Percentiles rank a stretch among this genome's conserved stretches.
Evolutionary conservation across 2,329 filamentous ascomycete species (phyloP).

Genomic region (Aspergillus phoenicis): DNA sequence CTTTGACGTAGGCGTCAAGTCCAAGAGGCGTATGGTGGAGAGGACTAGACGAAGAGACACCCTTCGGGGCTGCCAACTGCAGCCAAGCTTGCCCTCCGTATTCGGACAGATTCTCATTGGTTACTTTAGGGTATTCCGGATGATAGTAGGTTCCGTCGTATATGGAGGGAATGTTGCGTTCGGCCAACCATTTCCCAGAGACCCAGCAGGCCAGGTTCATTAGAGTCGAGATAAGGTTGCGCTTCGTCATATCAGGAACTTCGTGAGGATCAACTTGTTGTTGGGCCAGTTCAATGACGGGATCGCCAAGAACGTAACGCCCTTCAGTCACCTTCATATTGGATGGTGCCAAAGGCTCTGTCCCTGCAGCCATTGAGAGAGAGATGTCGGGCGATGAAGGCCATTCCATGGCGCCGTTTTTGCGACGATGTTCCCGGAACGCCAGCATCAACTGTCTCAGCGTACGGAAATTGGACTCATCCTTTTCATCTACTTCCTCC

Average conservation of each 20-base stretch:
- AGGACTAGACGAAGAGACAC: conserved; percentile 50
- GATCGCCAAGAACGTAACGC: conserved; percentile 45
- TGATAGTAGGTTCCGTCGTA: conserved; percentile 43
- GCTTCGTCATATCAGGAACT: conserved; percentile 40
- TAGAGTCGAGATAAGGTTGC: conserved; percentile 47
- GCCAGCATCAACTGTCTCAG: conserved; percentile 43
- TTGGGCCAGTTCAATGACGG: conserved; percentile 41
- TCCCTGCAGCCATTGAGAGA: conserved; percentile 32
- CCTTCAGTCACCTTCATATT: conserved; percentile 33
- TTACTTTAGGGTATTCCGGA: conserved; percentile 44
- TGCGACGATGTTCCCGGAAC: conserved; percentile 38
- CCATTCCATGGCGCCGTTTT: conserved; percentile 45
- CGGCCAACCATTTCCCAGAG: conserved; percentile 38
- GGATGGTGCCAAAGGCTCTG: conserved; percentile 27
- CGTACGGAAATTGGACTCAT: conserved; percentile 38
- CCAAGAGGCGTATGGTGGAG: conserved; percentile 55
- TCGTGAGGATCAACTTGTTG: conserved; percentile 39
- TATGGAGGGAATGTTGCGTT: conserved; percentile 40
- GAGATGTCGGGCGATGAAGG: conserved; percentile 20
- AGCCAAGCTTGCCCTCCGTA: conserved; percentile 47
- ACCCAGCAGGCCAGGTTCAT: conserved; percentile 59
- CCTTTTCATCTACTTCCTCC: conserved; percentile 34
- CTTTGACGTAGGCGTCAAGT: conserved; percentile 57
- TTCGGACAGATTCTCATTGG: conserved; percentile 41
- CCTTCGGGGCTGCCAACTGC: conserved; percentile 37